These are phyloP conservation scores for Epichloe uncinata DNA, from an alignment of 2,329 filamentous ascomycete genomes.

Conservation along the genomic window DNA sequence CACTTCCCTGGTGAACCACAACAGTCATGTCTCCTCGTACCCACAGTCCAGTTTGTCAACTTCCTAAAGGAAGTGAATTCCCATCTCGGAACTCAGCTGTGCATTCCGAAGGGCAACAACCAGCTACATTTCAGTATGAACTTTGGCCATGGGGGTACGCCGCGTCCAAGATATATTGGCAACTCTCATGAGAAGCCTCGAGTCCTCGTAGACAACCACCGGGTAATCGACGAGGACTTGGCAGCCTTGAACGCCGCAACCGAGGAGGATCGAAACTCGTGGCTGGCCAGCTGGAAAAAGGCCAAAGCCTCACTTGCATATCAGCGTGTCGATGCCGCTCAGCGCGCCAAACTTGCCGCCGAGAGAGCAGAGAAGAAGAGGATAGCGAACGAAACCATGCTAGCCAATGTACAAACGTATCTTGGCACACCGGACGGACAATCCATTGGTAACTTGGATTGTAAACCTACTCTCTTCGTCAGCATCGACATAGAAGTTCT, in stretches of 20 bases:
- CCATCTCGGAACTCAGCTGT: constrained; percentile 38
- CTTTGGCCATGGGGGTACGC: constrained; percentile 48
- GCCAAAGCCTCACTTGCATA: constrained; percentile 23
- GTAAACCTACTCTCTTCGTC: constrained; percentile 44
- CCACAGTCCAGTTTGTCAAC: constrained; percentile 48
- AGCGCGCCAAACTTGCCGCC: not conserved
- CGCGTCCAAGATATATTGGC: constrained; percentile 51
- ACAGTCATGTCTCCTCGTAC: constrained; percentile 53
- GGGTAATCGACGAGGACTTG: constrained; percentile 16
- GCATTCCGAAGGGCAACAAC: constrained; percentile 40
- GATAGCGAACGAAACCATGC: constrained; percentile 34
- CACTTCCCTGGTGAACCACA: constrained; percentile 34
- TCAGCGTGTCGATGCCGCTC: constrained; percentile 11
- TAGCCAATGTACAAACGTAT: constrained; percentile 55
- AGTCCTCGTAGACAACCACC: not conserved
- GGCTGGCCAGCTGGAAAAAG: constrained; percentile 2
- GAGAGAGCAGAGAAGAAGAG: constrained; percentile 22
- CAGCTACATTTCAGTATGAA: constrained; percentile 43
- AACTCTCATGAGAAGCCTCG: constrained; percentile 13
- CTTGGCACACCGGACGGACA: constrained; percentile 42
- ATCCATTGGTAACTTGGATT: not conserved
- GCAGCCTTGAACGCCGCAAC: constrained; percentile 15
- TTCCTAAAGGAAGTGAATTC: constrained; percentile 54
- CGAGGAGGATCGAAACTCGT: not conserved
- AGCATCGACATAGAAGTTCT: constrained; percentile 74